Percentiles rank a stretch among this genome's conserved stretches.
These are phyloP conservation scores for Lavandula angustifolia DNA, from an alignment of 257 asterid species.

Conservation along the genomic window DNA sequence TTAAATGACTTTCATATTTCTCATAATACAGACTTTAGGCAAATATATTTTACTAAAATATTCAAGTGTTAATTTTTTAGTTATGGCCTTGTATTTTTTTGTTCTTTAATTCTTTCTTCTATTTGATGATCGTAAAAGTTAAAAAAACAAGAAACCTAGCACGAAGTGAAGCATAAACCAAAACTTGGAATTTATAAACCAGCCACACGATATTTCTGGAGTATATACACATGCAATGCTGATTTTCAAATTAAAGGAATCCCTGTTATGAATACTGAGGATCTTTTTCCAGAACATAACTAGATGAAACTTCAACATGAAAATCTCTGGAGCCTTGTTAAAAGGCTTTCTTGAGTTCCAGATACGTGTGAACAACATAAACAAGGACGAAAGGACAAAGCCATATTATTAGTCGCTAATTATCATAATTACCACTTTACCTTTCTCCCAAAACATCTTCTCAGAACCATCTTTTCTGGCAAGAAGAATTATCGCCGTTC, in stretches of 20 bases:
- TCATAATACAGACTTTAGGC: constrained; percentile 11
- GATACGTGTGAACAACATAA: constrained; percentile 8
- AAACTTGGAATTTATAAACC: neutral
- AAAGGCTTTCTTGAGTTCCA: neutral
- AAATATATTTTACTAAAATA: neutral
- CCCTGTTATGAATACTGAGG: neutral
- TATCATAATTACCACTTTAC: neutral
- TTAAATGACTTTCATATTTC: constrained; percentile 21
- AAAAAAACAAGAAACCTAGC: neutral
- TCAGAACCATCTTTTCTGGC: neutral
- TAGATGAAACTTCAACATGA: constrained; percentile 1
- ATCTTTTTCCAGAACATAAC: constrained; percentile 15
- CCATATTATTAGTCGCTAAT: neutral
- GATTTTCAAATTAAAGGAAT: neutral
- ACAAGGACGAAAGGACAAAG: neutral
- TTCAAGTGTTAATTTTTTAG: constrained; percentile 6
- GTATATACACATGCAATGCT: constrained; percentile 5
- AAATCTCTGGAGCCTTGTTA: neutral
- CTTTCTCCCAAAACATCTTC: neutral
- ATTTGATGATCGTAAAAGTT: neutral
- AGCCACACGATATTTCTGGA: neutral
- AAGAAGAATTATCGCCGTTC: constrained; percentile 39
- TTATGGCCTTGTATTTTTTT: constrained; percentile 1
- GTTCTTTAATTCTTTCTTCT: neutral
- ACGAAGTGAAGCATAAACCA: neutral